Evolutionary conservation across 768 basidiomycete genomes (phyloP).

Genomic region (Calocybe gangraenosa): DNA sequence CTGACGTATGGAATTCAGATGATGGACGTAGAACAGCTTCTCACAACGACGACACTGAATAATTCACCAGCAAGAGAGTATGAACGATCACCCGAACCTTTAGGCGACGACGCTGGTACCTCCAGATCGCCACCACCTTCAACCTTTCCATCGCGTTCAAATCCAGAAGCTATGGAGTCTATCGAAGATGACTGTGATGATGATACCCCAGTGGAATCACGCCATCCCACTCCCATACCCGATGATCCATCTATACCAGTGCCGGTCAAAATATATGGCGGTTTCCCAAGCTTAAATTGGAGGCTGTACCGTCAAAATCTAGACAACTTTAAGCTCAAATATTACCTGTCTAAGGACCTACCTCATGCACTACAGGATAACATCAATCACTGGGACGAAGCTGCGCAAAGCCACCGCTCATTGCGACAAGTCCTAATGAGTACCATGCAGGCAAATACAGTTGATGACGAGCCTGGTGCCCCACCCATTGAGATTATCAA

Average conservation of each 20-base stretch:
- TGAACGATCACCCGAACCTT: conserved; percentile 3
- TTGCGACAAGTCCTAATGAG: conserved; percentile 58
- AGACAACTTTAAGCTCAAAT: conserved; percentile 28
- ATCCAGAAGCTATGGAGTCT: conserved; percentile 7
- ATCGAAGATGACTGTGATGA: conserved; percentile 3
- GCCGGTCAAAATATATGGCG: conserved; percentile 20
- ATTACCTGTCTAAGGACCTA: conserved; percentile 43
- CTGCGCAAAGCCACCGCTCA: conserved; percentile 35
- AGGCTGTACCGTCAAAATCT: conserved; percentile 28
- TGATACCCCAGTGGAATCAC: conserved; percentile 8
- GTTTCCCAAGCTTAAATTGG: conserved; percentile 35
- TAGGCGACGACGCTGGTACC: neutral
- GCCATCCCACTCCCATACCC: conserved; percentile 7
- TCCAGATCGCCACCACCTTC: conserved; percentile 7
- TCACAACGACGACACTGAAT: neutral
- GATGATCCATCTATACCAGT: conserved; percentile 7
- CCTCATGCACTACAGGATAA: conserved; percentile 62
- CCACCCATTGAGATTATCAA: conserved; percentile 69
- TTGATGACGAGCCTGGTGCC: conserved; percentile 62
- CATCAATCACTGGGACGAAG: conserved; percentile 48
- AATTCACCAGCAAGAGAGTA: neutral
- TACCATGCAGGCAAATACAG: conserved; percentile 61
- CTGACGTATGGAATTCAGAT: conserved; percentile 1
- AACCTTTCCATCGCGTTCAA: conserved; percentile 11
- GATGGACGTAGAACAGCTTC: conserved; percentile 15